Evolutionary conservation across 495 filamentous ascomycete species (phyloP), one percentile per base, ranked within the genome.

Genomic region (Lindgomyces ingoldianus): DNA sequence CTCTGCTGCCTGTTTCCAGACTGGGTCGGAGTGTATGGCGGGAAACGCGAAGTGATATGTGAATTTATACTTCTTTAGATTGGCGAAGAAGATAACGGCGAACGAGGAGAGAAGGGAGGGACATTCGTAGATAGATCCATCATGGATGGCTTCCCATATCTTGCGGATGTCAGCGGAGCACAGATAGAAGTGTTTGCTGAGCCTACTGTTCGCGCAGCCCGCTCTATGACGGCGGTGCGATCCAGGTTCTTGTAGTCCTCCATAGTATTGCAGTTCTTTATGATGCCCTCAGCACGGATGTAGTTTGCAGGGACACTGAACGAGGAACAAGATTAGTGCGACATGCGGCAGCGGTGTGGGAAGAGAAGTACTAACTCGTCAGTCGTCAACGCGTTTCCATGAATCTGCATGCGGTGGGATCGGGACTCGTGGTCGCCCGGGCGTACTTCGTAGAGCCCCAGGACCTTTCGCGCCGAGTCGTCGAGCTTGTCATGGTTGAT

Each of bases 71-170:
- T 92, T 96, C 77, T 98, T 98, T 22, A 98, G 81, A 74, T 98
- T 91, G 47, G 94, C 93, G 74, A 91, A 98, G n/a, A 90, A 96
- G 47, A 97, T 85, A 44, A 94, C 84, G 8, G 87, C 77, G 75
- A 97, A 98, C 9, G 89, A 92, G 1, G 91, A 84, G 18, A 98
- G 85, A 10, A 98, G 80, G 27, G 93, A 96, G 12, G 95, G 94
- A 29, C 91, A 90, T 11, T 91, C 93, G 74, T 93, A 96, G 65
- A 98, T 96, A 6, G 90, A 95, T 19, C 93, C 93, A 74, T 98
- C 94, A 64, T 89, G 85, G 68, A 98, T 96, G 25, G 94, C 94
- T 77, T 97, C 91, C 95, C 93, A 97, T 53, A 98, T 90, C 90
- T 96, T 67, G 8, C 11, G 30, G 42, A 11, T 62, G 24, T 42